A percentile compares a stretch with the other conserved stretches of the same genome.
phyloP scores from a whole-genome alignment of 148 eudicot species.

The Rhododendron henanense region DNA sequence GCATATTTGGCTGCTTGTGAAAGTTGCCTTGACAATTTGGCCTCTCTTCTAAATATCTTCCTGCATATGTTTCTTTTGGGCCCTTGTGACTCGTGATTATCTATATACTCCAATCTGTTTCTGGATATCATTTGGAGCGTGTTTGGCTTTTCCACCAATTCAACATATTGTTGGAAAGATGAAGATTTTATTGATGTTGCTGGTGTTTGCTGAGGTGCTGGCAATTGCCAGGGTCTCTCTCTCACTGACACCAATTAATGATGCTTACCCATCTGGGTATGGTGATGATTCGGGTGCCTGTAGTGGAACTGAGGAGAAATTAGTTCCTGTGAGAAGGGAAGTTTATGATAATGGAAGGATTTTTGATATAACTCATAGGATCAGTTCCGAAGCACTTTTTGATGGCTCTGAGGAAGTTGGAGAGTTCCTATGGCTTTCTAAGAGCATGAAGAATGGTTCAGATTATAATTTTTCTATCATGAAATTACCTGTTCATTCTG shows the following conservation, averaged over 20 bases:
- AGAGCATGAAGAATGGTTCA: constrained; percentile 43
- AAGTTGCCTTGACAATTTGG: not conserved
- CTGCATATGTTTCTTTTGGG: not conserved
- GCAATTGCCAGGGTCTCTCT: constrained; percentile 8
- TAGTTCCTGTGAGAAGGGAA: constrained; percentile 33
- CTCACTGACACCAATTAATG: constrained; percentile 13
- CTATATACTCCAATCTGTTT: not conserved
- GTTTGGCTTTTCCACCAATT: not conserved
- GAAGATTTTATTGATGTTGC: constrained; percentile 20
- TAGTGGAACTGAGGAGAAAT: constrained; percentile 13
- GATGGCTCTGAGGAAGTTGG: constrained; percentile 21
- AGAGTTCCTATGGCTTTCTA: constrained; percentile 21
- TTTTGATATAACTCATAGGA: constrained; percentile 42
- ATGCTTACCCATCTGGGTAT: constrained; percentile 42
- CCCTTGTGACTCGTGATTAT: not conserved
- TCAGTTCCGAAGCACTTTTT: constrained; percentile 26
- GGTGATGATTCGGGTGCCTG: constrained; percentile 33
- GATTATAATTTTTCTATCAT: constrained; percentile 43
- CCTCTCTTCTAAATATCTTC: not conserved
- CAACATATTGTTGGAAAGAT: constrained; percentile 17
- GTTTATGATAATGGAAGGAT: constrained; percentile 36
- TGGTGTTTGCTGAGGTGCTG: constrained; percentile 17
- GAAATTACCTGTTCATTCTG: constrained; percentile 45
- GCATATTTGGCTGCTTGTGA: constrained; percentile 4
- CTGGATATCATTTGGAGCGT: not conserved